These are phyloP conservation scores for Trichosporon sp. DNA, from an alignment of 1,284 basidiomycete species.

Conservation along the genomic window DNA sequence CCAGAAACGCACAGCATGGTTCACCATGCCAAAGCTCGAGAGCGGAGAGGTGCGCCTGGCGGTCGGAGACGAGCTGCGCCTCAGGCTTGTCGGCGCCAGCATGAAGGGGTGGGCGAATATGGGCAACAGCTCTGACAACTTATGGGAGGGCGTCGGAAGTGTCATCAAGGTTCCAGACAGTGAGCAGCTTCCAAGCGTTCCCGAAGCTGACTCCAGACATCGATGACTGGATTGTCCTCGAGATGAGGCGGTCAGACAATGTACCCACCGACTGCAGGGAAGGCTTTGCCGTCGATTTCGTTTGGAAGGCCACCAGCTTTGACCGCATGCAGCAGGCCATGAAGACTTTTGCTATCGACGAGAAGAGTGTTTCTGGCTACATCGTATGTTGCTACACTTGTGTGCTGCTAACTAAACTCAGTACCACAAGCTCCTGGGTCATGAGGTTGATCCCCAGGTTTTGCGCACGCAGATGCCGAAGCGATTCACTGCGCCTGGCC, in stretches of 20 bases:
- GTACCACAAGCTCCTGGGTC: conserved; percentile 82
- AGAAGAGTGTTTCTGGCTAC: conserved; percentile 97
- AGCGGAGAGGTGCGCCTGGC: conserved; percentile 96
- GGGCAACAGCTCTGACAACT: conserved; percentile 24
- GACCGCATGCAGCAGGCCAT: conserved; percentile 98
- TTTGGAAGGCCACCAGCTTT: conserved; percentile 99
- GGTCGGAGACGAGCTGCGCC: conserved; percentile 89
- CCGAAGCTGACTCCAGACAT: conserved; percentile 61
- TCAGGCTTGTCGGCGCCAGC: conserved; percentile 78
- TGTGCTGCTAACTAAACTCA: not conserved
- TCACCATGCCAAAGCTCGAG: conserved; percentile 90
- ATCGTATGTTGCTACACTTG: conserved; percentile 61
- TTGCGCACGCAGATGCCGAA: conserved; percentile 71
- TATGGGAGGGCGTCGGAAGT: conserved; percentile 94
- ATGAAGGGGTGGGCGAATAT: conserved; percentile 55
- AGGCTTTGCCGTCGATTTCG: conserved; percentile 93
- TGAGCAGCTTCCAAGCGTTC: conserved; percentile 49
- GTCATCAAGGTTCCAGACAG: conserved; percentile 99
- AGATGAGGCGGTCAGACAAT: conserved; percentile 84
- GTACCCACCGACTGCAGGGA: conserved; percentile 92
- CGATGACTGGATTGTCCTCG: conserved; percentile 94
- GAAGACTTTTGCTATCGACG: conserved; percentile 98
- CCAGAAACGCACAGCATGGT: conserved; percentile 97
- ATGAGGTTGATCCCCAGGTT: conserved; percentile 87
- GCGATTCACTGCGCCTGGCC: conserved; percentile 87